Evolutionary conservation across 2,329 filamentous ascomycete species (phyloP).

Genomic region (Amesomyces nigricolor): DNA sequence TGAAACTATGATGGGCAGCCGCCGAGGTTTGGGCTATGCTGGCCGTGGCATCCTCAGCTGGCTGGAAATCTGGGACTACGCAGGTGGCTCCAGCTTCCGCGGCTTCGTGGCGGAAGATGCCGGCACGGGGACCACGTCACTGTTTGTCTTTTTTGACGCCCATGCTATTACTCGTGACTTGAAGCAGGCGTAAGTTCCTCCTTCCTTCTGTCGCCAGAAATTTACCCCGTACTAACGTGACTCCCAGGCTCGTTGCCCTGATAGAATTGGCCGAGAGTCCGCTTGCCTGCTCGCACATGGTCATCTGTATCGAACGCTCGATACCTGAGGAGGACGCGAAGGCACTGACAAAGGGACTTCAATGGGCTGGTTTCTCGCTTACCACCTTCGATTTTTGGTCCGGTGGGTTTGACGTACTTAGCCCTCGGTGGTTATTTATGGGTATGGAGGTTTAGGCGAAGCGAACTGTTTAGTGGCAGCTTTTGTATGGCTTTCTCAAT

Average conservation of each 20-base stretch:
- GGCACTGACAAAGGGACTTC: conserved; percentile 71
- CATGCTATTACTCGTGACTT: conserved; percentile 67
- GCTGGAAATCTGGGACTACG: conserved; percentile 81
- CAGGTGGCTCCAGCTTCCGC: conserved; percentile 75
- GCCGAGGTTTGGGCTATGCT: conserved; percentile 23
- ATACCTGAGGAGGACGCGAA: conserved; percentile 58
- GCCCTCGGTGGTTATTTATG: conserved; percentile 78
- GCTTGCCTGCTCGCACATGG: conserved; percentile 69
- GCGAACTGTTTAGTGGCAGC: background rate
- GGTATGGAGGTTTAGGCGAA: conserved; percentile 69
- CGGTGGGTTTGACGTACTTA: conserved; percentile 58
- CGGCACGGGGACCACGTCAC: conserved; percentile 57
- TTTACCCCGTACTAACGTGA: background rate
- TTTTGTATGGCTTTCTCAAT: background rate
- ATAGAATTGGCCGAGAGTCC: conserved; percentile 79
- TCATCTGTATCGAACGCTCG: conserved; percentile 73
- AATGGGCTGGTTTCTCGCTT: conserved; percentile 89
- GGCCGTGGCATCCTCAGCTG: conserved; percentile 49
- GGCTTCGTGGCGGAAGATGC: conserved; percentile 69
- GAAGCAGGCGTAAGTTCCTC: conserved; percentile 70
- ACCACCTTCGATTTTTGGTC: conserved; percentile 75
- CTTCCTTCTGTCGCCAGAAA: background rate
- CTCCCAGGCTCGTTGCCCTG: conserved; percentile 72
- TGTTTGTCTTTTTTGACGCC: conserved; percentile 83
- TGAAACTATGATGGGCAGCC: conserved; percentile 20